These are phyloP conservation scores for Ramularia collo-cygni DNA, from an alignment of 2,329 filamentous ascomycete species.

Conservation along the genomic window DNA sequence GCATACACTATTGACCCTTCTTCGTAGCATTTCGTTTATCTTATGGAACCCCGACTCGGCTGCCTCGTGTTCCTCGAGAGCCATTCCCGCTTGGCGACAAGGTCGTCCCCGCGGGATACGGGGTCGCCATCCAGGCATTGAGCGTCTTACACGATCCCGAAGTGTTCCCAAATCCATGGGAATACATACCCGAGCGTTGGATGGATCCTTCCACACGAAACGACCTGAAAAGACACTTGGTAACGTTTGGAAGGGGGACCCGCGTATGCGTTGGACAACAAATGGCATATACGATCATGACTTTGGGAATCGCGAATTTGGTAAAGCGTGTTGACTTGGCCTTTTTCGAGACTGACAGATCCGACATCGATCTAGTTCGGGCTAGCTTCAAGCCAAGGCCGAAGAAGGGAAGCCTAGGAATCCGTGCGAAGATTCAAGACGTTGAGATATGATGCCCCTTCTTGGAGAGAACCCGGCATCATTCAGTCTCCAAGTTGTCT, in stretches of 20 bases:
- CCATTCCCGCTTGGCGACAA: slow-evolving; percentile 1
- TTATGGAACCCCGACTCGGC: slow-evolving; percentile 16
- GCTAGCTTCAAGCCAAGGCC: slow-evolving; percentile 1
- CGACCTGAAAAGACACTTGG: slow-evolving; percentile 25
- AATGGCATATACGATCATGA: slow-evolving; percentile 32
- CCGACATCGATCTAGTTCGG: neutral
- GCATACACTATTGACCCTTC: neutral
- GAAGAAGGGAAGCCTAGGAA: slow-evolving; percentile 1
- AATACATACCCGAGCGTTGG: slow-evolving; percentile 36
- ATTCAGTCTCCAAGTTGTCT: too few relatives aligned
- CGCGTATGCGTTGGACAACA: slow-evolving; percentile 34
- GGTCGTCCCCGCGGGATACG: neutral
- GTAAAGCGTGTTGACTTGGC: slow-evolving; percentile 23
- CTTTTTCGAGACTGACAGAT: neutral
- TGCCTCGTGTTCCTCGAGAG: slow-evolving; percentile 18
- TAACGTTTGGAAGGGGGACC: slow-evolving; percentile 33
- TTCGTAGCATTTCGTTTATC: slow-evolving; percentile 13
- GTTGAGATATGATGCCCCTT: neutral
- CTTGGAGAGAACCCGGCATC: too few relatives aligned
- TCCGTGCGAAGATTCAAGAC: neutral
- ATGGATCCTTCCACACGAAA: slow-evolving; percentile 1
- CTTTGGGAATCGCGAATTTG: slow-evolving; percentile 27
- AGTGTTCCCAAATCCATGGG: slow-evolving; percentile 29
- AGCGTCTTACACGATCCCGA: slow-evolving; percentile 6
- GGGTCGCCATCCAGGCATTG: neutral